Evolutionary conservation across 495 filamentous ascomycete genomes (phyloP).

Genomic region (Trichoderma erinaceum): DNA sequence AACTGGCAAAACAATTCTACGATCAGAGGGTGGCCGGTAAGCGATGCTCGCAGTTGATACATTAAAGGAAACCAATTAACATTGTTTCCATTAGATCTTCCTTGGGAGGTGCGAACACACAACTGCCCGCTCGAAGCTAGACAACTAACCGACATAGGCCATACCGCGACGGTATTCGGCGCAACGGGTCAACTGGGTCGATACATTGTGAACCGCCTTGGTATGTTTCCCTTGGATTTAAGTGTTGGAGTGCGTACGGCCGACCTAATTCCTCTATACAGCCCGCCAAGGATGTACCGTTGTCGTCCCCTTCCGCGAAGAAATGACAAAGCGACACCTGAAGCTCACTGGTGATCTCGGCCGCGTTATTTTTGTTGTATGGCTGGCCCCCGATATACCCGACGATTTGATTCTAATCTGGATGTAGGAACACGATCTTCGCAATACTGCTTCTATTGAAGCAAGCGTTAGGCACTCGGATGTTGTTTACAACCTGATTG

Average conservation of each 20-base stretch:
- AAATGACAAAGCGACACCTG: constrained; percentile 94
- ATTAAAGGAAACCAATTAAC: constrained; percentile 22
- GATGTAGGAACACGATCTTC: constrained; percentile 81
- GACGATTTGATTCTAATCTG: not conserved
- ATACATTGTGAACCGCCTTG: constrained; percentile 95
- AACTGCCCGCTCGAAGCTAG: constrained; percentile 22
- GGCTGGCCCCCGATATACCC: not conserved
- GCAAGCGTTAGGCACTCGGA: constrained; percentile 95
- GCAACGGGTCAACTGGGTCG: constrained; percentile 93
- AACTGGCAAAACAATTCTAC: constrained; percentile 80
- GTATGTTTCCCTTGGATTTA: constrained; percentile 42
- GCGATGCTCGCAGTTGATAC: constrained; percentile 50
- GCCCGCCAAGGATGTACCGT: constrained; percentile 89
- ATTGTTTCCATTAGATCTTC: constrained; percentile 54
- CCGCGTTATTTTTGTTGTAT: constrained; percentile 73
- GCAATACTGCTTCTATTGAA: constrained; percentile 93
- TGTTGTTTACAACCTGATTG: constrained; percentile 92
- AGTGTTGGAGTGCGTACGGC: not conserved
- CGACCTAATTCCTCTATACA: constrained; percentile 33
- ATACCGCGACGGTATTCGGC: constrained; percentile 96
- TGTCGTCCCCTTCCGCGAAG: constrained; percentile 88
- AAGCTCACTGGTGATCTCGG: constrained; percentile 94
- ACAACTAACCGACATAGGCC: constrained; percentile 52
- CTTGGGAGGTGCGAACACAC: constrained; percentile 61
- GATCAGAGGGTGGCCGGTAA: constrained; percentile 60